Conservation (phyloP, 768 basidiomycete genomes). For the Phaeotremella skinneri region DNA sequence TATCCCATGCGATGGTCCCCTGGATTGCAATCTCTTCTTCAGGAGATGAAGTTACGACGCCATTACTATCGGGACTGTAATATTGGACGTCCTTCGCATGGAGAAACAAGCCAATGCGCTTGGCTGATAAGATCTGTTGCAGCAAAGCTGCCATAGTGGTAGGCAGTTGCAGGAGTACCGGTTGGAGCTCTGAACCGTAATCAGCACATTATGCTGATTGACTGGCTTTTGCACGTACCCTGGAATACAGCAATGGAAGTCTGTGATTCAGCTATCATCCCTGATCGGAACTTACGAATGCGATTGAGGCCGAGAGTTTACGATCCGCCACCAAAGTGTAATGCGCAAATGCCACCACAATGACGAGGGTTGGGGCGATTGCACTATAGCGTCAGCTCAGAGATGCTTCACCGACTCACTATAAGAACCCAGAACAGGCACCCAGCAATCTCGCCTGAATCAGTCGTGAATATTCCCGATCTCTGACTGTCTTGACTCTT, state of each 20-base stretch:
- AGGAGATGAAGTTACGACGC: conserved; percentile 4
- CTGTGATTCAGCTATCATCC: conserved; percentile 14
- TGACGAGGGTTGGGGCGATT: conserved; percentile 26
- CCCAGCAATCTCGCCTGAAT: conserved; percentile 22
- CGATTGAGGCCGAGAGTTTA: conserved; percentile 32
- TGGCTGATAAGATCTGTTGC: conserved; percentile 31
- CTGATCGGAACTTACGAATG: conserved; percentile 35
- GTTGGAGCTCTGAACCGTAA: conserved; percentile 23
- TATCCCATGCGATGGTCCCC: conserved; percentile 28
- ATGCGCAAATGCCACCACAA: conserved; percentile 41
- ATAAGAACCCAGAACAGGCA: conserved; percentile 25
- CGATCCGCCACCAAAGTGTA: conserved; percentile 37
- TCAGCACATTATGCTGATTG: not conserved
- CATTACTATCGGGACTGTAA: conserved; percentile 10
- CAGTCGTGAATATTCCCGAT: conserved; percentile 23
- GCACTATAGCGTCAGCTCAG: conserved; percentile 11
- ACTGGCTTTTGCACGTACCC: too few relatives aligned
- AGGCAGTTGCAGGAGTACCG: conserved; percentile 22
- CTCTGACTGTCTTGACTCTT: conserved; percentile 29
- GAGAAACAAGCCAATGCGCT: conserved; percentile 30
- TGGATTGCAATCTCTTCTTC: conserved; percentile 17
- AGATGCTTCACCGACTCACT: conserved; percentile 15
- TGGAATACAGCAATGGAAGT: conserved; percentile 43
- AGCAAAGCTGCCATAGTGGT: conserved; percentile 18
- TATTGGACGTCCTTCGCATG: conserved; percentile 32